Conservation (phyloP, 139 green algal genomes). For the Gonium pectorale region DNA sequence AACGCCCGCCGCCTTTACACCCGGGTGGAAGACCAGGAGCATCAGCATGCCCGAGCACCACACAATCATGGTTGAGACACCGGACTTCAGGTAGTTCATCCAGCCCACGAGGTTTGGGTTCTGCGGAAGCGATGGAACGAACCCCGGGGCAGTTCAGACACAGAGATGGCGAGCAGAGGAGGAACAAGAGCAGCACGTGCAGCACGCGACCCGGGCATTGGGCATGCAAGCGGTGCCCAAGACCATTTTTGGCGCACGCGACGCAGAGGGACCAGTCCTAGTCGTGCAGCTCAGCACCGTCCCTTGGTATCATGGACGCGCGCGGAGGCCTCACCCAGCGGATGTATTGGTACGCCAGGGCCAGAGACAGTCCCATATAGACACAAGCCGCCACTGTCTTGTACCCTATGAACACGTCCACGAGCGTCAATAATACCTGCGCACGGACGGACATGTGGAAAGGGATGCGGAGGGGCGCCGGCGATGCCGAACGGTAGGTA, state of each 20-base stretch:
- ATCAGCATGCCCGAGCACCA: slow-evolving; percentile 15
- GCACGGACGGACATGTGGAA: neutral
- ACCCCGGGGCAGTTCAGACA: neutral
- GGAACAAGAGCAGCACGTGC: neutral
- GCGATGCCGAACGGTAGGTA: too few relatives aligned
- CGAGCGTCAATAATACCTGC: slow-evolving; percentile 28
- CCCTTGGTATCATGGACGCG: neutral
- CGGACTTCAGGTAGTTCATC: slow-evolving; percentile 23
- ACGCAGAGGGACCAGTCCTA: neutral
- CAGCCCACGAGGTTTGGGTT: slow-evolving; percentile 12
- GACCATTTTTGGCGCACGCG: neutral
- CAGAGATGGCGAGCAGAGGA: neutral
- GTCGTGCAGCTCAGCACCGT: neutral
- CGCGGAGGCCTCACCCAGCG: slow-evolving; percentile 24
- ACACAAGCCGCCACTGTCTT: neutral
- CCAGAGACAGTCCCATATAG: slow-evolving; percentile 18
- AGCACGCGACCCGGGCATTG: neutral
- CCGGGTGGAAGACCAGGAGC: slow-evolving; percentile 9
- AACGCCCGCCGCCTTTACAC: neutral
- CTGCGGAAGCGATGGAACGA: neutral
- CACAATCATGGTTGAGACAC: slow-evolving; percentile 2
- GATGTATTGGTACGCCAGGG: slow-evolving; percentile 31
- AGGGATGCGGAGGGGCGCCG: too few relatives aligned
- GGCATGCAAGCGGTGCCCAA: neutral
- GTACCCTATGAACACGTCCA: slow-evolving; percentile 14